phyloP scores from a whole-genome alignment of 495 filamentous ascomycete genomes.

The Neurospora sp. region DNA sequence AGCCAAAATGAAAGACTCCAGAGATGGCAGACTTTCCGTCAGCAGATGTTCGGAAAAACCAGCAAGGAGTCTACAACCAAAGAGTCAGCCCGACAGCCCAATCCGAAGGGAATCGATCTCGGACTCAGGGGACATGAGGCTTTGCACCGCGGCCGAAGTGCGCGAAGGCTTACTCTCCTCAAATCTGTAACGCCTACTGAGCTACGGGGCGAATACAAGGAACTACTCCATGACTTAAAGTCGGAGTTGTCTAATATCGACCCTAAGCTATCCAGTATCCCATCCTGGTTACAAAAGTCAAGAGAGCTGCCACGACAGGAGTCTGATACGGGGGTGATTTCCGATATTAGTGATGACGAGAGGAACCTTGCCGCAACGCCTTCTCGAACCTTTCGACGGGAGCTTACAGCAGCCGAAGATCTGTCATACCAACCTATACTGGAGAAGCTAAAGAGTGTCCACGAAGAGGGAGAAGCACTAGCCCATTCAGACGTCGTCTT shows the following conservation, averaged over 20 bases:
- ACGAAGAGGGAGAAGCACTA: not conserved
- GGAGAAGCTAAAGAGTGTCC: not conserved
- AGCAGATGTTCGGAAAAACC: conserved; percentile 30
- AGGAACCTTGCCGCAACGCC: conserved; percentile 11
- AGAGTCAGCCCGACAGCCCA: conserved; percentile 12
- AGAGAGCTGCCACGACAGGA: conserved; percentile 1
- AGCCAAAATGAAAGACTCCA: conserved; percentile 54
- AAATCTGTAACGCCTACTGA: conserved; percentile 2
- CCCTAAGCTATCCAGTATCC: conserved; percentile 1
- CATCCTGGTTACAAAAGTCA: conserved; percentile 19
- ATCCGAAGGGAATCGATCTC: conserved; percentile 33
- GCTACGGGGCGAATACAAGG: conserved; percentile 32
- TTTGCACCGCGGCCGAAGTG: conserved; percentile 21
- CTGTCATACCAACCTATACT: not conserved
- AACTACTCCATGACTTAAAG: conserved; percentile 30
- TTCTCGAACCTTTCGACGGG: not conserved
- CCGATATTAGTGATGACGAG: conserved; percentile 37
- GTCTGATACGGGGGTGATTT: conserved; percentile 25
- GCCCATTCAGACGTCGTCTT: not conserved
- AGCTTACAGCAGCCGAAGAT: not conserved
- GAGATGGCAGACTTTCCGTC: conserved; percentile 63
- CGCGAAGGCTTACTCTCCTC: conserved; percentile 14
- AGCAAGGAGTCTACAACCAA: conserved; percentile 11
- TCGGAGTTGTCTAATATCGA: conserved; percentile 27
- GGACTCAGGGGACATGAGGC: conserved; percentile 40